phyloP scores from a whole-genome alignment of 345 rosid species.

The Arabis hirsuta region DNA sequence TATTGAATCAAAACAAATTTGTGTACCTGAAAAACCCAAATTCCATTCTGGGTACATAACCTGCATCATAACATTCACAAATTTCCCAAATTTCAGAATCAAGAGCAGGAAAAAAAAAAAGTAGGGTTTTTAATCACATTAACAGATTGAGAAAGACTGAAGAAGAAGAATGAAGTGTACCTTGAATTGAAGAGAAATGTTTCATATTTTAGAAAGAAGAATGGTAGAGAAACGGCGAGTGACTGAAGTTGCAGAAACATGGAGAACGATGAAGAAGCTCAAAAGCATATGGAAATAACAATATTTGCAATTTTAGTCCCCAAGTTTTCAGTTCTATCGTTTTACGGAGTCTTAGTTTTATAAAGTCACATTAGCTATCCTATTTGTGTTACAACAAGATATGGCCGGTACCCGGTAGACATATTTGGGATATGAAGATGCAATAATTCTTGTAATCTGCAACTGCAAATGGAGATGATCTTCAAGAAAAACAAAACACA shows the following conservation, averaged over 20 bases:
- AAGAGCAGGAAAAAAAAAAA: neutral
- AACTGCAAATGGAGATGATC: too few relatives aligned
- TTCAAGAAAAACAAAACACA: too few relatives aligned
- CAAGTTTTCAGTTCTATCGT: too few relatives aligned
- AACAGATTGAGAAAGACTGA: neutral
- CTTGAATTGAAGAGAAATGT: constrained; percentile 10
- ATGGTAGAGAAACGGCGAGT: constrained; percentile 5
- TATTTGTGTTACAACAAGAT: too few relatives aligned
- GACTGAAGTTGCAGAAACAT: constrained; percentile 8
- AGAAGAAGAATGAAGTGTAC: neutral
- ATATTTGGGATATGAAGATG: too few relatives aligned
- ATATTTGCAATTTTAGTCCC: too few relatives aligned
- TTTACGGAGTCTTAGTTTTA: too few relatives aligned
- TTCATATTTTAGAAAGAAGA: neutral
- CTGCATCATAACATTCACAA: constrained; percentile 23
- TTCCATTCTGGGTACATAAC: constrained; percentile 36
- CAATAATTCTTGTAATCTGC: too few relatives aligned
- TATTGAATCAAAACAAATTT: neutral
- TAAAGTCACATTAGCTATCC: too few relatives aligned
- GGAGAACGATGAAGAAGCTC: too few relatives aligned
- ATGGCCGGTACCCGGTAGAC: too few relatives aligned
- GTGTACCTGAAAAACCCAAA: constrained; percentile 34
- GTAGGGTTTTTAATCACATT: neutral
- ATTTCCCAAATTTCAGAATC: neutral
- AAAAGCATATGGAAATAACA: too few relatives aligned